Base-by-base conservation (phyloP, 1,139 yeast species). In the Wickerhamomyces sp. region DNA sequence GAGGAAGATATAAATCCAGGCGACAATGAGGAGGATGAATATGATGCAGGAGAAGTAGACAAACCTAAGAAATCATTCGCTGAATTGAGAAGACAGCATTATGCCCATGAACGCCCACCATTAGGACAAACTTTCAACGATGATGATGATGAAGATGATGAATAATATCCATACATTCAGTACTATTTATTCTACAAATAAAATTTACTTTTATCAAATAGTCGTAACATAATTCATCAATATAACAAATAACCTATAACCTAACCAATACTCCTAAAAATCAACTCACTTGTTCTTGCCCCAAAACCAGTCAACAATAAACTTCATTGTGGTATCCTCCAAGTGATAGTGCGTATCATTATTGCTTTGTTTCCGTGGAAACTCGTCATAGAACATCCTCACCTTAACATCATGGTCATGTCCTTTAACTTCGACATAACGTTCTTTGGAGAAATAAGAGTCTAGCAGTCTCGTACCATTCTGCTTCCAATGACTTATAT, bases 301-400 rank as follows among this genome's bases (percentile, higher is more conserved):
- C 29, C 46, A 47, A 39, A 52, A 54, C 47, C 52, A 54, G 31
- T 50, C 49, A n/a, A 44, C 51, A 18, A 54, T 40, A 36, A 54
- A 54, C 21, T 45, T 46, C 39, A 51, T 37, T 13, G 52, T 51
- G 10, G 44, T 44, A 31, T 54, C 58, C 24, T 54, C 56, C 14
- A 43, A 48, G 35, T 54, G 58, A 32, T 54, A 54, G 16, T 50
- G 52, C 37, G 48, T 31, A 32, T 54, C 58, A 35, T 48, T 46
- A 39, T 52, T 51, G 16, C 51, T 48, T 39, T 52, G 56, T 32
- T 46, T 46, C 17, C 56, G 34, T 6, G 58, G 58, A 35, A 52
- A 54, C 39, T 54, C 58, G 32, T 54, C 44, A 40, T 45, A 51
- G 36, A 50, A 54, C 29, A 45, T 52, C n/a, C 35, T 25, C 22